Evolutionary conservation across 2,329 filamentous ascomycete species (phyloP), one percentile per base, ranked within the genome.

Genomic region (Diaporthe sp.): DNA sequence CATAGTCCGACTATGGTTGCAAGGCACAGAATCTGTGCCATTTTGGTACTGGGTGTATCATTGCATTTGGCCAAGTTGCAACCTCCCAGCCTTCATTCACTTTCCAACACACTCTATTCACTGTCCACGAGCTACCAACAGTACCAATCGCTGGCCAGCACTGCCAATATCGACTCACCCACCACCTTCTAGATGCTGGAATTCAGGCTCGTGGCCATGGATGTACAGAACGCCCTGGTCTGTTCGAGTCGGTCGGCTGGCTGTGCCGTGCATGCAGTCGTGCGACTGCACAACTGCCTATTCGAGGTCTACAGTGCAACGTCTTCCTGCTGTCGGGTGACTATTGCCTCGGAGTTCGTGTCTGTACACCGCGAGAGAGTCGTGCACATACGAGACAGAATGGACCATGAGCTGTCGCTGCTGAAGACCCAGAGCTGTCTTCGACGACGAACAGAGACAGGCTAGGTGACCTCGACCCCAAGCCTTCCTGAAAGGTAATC

Each of bases 301-400:
- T 42, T 53, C 34, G 37, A 42, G 65, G 34, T 19, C n/a, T 12
- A 4, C 4, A 13, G 49, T 69, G 65, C 65, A 42, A 69, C 46
- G 65, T 69, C 49, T 69, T 39, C 22, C 65, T 55, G 65, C 65
- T 28, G n/a, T 55, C 65, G 65, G 65, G 46, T 42, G 65, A 69
- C 65, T 55, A 8, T 69, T 25, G 65, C 34, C 34, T 69, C n/a
- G 25, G 34, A 28, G 37, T 42, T 28, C 65, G 31, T 69, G 31
- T 69, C 65, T 53, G 49, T 42, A 55, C 49, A 17, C 31, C 22
- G n/a, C 61, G 34, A 39, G 25, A 28, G 12, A 19, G 13, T n/a
- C 31, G 22, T 25, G 6, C 34, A 42, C 46, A 49, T 10, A 39
- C 46, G 46, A 68, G 65, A 28, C 31, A 34, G 13, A 28, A 7